Percentiles rank a stretch among this genome's conserved stretches.
These are phyloP conservation scores for Neotropicomus parvogracilis DNA, from an alignment of 1,284 basidiomycete genomes.

Conservation along the genomic window DNA sequence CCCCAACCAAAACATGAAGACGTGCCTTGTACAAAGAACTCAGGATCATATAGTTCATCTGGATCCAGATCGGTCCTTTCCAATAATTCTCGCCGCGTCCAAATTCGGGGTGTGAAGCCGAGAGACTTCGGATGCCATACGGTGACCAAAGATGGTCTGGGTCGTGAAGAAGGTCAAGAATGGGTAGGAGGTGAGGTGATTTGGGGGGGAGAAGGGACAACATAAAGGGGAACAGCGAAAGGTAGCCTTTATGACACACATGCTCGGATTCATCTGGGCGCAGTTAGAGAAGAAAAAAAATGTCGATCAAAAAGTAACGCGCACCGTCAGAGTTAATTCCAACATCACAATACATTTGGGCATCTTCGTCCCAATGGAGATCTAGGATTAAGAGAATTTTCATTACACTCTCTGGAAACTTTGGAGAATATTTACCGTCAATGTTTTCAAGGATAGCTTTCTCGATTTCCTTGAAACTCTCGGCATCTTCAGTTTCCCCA, in stretches of 20 bases:
- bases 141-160: constrained; percentile 87
- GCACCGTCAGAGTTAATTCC: constrained; percentile 80
- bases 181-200: constrained; percentile 74
- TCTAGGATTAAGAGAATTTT: constrained; percentile 45
- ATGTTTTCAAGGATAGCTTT: constrained; percentile 80
- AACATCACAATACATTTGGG: constrained; percentile 91
- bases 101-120: constrained; percentile 80
- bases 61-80: constrained; percentile 95
- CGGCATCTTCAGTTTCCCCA: constrained; percentile 76
- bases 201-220: constrained; percentile 72
- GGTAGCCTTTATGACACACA: constrained; percentile 88
- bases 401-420: not conserved
- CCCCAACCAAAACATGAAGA: not conserved
- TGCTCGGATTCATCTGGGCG: constrained; percentile 80
- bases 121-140: constrained; percentile 85
- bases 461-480: constrained; percentile 74
- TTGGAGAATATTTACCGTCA: constrained; percentile 57
- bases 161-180: constrained; percentile 77
- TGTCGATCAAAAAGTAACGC: constrained; percentile 12
- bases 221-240: constrained; percentile 90
- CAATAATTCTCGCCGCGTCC: constrained; percentile 94
- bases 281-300: constrained; percentile 6
- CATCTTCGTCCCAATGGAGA: constrained; percentile 87
- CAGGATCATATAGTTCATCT: constrained; percentile 91
- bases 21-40: constrained; percentile 71